Percentiles rank a stretch among this genome's conserved stretches.
These are phyloP conservation scores for Neurospora discreta DNA, from an alignment of 495 filamentous ascomycete species.

Conservation along the genomic window DNA sequence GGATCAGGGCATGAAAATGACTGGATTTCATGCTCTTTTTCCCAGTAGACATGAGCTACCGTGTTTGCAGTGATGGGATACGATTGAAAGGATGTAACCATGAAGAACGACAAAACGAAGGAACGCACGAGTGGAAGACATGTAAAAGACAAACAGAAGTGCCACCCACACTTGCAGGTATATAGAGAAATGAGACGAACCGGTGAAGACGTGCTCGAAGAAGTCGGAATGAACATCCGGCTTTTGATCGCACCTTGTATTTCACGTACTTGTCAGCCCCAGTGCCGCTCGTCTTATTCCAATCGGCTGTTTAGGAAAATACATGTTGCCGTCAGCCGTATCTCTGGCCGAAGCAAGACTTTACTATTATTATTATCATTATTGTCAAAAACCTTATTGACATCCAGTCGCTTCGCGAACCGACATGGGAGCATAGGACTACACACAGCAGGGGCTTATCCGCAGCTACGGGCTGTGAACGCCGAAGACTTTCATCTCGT, in stretches of 20 bases:
- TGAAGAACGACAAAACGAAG: not conserved
- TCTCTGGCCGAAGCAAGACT: not conserved
- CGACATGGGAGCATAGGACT: not conserved
- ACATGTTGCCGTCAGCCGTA: not conserved
- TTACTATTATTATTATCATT: too few species aligned
- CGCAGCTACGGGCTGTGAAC: slow-evolving; percentile 17
- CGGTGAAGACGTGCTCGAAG: not conserved
- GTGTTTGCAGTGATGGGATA: slow-evolving; percentile 6
- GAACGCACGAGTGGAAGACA: slow-evolving; percentile 1
- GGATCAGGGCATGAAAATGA: slow-evolving; percentile 15
- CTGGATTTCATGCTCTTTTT: slow-evolving; percentile 8
- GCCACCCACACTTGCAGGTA: not conserved
- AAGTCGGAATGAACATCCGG: not conserved
- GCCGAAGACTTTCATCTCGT: slow-evolving; percentile 7
- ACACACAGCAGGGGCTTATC: not conserved
- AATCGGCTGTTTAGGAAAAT: not conserved
- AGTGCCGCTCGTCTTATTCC: not conserved
- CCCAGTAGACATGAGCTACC: not conserved
- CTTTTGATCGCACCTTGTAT: not conserved
- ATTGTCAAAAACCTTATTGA: not conserved
- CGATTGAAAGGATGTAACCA: slow-evolving; percentile 11
- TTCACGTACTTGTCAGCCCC: not conserved
- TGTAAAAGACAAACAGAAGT: not conserved
- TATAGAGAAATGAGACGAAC: not conserved
- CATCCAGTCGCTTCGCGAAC: not conserved